These are phyloP conservation scores for Mediolabrus comicus DNA, from an alignment of 108 stramenopile species.

Conservation along the genomic window DNA sequence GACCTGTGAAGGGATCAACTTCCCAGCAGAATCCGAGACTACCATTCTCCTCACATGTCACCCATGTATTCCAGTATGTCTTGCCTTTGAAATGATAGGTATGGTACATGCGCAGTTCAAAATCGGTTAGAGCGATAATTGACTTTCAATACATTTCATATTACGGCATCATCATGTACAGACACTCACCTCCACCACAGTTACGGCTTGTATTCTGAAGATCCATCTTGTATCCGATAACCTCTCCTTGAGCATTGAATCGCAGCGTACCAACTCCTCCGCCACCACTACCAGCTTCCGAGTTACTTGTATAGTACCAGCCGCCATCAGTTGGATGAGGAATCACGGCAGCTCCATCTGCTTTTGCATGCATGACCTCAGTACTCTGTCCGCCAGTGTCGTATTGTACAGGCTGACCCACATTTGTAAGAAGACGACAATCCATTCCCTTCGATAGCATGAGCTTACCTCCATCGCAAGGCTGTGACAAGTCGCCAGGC, in stretches of 20 bases:
- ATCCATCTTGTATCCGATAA: conserved; percentile 42
- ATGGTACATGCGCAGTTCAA: background rate
- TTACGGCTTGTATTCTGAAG: conserved; percentile 45
- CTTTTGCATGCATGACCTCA: conserved; percentile 25
- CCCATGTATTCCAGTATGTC: conserved; percentile 52
- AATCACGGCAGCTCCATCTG: conserved; percentile 53
- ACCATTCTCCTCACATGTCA: conserved; percentile 48
- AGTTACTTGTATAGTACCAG: conserved; percentile 66
- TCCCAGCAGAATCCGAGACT: conserved; percentile 36
- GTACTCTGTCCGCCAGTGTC: background rate
- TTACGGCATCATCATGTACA: background rate
- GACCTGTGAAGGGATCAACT: conserved; percentile 51
- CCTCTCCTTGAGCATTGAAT: conserved; percentile 42
- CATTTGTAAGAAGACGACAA: background rate
- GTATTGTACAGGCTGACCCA: background rate
- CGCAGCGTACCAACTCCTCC: conserved; percentile 57
- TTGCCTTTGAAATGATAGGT: conserved; percentile 1
- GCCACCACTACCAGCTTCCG: conserved; percentile 26
- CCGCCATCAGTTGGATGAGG: conserved; percentile 28
- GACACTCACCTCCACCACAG: conserved; percentile 51
- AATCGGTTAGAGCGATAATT: background rate
- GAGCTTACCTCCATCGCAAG: background rate
- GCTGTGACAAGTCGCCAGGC: background rate
- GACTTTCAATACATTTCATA: background rate
- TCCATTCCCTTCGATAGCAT: conserved; percentile 1